Evolutionary conservation across 164 flowering plant genomes (phyloP).

Genomic region (Platanus orientalis): DNA sequence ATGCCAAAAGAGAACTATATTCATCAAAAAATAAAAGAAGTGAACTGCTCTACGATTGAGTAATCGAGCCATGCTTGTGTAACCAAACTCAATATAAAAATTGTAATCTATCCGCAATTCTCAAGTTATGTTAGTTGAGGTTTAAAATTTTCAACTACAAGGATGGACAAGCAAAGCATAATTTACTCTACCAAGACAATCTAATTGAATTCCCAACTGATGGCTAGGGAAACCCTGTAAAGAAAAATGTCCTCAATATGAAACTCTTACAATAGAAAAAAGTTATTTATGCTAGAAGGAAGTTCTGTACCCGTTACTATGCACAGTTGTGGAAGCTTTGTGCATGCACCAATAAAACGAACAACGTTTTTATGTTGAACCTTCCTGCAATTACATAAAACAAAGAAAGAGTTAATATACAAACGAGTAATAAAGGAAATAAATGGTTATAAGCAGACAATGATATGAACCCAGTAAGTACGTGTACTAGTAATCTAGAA

Average conservation of each 20-base stretch:
- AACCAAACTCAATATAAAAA: too few relatives aligned
- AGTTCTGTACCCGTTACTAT: constrained; percentile 74
- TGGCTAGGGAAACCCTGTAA: not conserved
- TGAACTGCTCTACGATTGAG: too few relatives aligned
- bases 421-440: not conserved
- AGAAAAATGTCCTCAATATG: not conserved
- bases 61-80: too few relatives aligned
- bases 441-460: too few relatives aligned
- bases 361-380: constrained; percentile 84
- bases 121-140: too few relatives aligned
- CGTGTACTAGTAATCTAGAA: too few relatives aligned
- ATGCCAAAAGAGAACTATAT: too few relatives aligned
- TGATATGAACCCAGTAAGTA: too few relatives aligned
- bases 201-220: not conserved
- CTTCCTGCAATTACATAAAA: constrained; percentile 52
- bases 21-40: too few relatives aligned
- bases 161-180: too few relatives aligned
- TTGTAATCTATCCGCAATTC: too few relatives aligned
- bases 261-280: not conserved
- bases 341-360: constrained; percentile 85
- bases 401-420: constrained; percentile 2
- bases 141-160: too few relatives aligned
- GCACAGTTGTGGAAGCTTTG: constrained; percentile 70
- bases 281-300: not conserved
- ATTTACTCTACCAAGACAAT: not conserved